These are phyloP conservation scores for Yamadazyma jaroonii DNA, from an alignment of 1,139 yeast genomes.

Conservation along the genomic window DNA sequence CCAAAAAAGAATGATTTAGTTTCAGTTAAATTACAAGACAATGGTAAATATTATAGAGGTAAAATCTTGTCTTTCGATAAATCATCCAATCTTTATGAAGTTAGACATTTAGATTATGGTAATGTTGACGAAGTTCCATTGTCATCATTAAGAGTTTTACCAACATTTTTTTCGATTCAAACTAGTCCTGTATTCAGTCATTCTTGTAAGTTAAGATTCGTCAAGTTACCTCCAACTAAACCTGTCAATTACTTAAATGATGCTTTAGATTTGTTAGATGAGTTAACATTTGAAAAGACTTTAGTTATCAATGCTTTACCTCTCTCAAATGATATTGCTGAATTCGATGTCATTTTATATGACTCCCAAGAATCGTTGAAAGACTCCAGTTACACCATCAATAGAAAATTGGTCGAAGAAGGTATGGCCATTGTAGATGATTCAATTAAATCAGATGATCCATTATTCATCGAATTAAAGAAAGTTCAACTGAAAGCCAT, in stretches of 20 bases:
- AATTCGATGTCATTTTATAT: constrained; percentile 53
- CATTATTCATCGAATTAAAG: constrained; percentile 38
- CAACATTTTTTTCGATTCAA: constrained; percentile 45
- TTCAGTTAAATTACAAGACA: constrained; percentile 53
- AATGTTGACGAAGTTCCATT: constrained; percentile 49
- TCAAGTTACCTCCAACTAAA: constrained; percentile 58
- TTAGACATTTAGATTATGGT: constrained; percentile 68
- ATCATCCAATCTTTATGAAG: constrained; percentile 43
- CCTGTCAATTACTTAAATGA: constrained; percentile 61
- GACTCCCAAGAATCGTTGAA: constrained; percentile 57
- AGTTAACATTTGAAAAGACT: constrained; percentile 50
- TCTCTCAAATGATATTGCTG: constrained; percentile 34
- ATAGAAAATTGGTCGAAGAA: constrained; percentile 56
- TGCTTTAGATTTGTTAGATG: constrained; percentile 57
- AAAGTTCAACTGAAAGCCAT: constrained; percentile 49
- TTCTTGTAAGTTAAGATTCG: constrained; percentile 52
- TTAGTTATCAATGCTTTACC: constrained; percentile 58
- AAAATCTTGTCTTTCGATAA: constrained; percentile 52
- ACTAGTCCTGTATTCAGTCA: constrained; percentile 56
- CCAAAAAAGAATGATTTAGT: constrained; percentile 63
- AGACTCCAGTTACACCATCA: constrained; percentile 61
- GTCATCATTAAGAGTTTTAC: constrained; percentile 51
- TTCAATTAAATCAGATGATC: constrained; percentile 33
- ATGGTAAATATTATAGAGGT: constrained; percentile 62
- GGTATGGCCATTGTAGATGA: constrained; percentile 67